Percentiles rank a stretch among this genome's conserved stretches.
These are phyloP conservation scores for Penicillium frequentans DNA, from an alignment of 2,329 filamentous ascomycete species.

Conservation along the genomic window DNA sequence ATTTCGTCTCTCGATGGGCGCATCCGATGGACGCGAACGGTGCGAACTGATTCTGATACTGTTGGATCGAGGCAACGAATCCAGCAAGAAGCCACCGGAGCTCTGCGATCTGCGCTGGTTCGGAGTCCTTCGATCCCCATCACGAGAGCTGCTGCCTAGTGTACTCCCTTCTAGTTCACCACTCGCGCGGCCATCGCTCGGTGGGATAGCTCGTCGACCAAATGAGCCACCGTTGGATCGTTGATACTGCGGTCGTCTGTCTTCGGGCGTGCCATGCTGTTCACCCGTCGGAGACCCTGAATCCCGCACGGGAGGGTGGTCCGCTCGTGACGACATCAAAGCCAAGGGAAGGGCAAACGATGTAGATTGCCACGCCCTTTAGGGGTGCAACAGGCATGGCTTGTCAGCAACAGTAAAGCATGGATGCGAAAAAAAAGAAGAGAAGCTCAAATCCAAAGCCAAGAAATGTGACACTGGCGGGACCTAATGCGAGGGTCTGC, in stretches of 20 bases:
- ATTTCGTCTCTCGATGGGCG: slow-evolving; percentile 42
- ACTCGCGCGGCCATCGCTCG: slow-evolving; percentile 30
- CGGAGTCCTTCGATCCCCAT: slow-evolving; percentile 28
- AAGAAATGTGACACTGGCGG: not conserved
- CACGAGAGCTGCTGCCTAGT: slow-evolving; percentile 37
- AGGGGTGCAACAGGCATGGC: slow-evolving; percentile 21
- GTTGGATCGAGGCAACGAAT: slow-evolving; percentile 34
- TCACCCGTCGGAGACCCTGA: slow-evolving; percentile 18
- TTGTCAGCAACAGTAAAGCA: slow-evolving; percentile 18
- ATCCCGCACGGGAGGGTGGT: slow-evolving; percentile 14
- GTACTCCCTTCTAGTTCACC: slow-evolving; percentile 39
- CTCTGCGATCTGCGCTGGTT: slow-evolving; percentile 28
- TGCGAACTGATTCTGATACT: slow-evolving; percentile 25
- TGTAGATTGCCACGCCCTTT: slow-evolving; percentile 23
- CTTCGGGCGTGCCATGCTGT: slow-evolving; percentile 1
- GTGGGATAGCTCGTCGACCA: slow-evolving; percentile 19
- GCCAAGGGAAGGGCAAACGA: slow-evolving; percentile 14
- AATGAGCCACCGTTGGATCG: slow-evolving; percentile 20
- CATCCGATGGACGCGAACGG: slow-evolving; percentile 24
- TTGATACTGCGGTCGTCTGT: not conserved
- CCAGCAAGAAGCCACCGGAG: slow-evolving; percentile 49
- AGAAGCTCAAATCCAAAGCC: not conserved
- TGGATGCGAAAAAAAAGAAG: slow-evolving; percentile 13
- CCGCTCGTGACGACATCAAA: slow-evolving; percentile 24
- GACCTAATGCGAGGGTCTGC: slow-evolving; percentile 1